phyloP scores from a whole-genome alignment of 768 basidiomycete genomes.

The Rhizopogon sp. region DNA sequence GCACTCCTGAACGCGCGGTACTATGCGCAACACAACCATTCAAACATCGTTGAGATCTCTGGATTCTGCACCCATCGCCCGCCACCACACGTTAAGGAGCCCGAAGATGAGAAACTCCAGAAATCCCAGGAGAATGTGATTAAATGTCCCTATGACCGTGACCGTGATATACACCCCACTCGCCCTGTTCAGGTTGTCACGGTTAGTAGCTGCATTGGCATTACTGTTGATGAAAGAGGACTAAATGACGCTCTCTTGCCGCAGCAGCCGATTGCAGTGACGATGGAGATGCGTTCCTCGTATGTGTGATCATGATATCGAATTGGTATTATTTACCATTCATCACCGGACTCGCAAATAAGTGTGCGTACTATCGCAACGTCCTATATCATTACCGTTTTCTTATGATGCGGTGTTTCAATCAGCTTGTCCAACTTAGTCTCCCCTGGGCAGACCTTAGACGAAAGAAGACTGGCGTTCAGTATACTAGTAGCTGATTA shows the following conservation, averaged over 20 bases:
- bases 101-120: background rate
- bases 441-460: too few species aligned
- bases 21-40: background rate
- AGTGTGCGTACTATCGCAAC: too few species aligned
- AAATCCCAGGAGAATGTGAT: background rate
- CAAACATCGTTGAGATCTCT: background rate
- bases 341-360: too few species aligned
- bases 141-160: background rate
- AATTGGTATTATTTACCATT: too few species aligned
- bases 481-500: too few species aligned
- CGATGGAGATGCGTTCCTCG: background rate
- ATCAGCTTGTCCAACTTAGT: too few species aligned
- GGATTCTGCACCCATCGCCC: background rate
- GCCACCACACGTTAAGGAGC: too few species aligned
- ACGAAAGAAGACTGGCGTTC: too few species aligned
- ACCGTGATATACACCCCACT: background rate
- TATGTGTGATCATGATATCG: too few species aligned
- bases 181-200: background rate
- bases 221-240: too few species aligned
- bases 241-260: background rate
- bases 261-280: background rate
- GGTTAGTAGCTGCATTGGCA: background rate
- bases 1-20: background rate
- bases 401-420: too few species aligned
- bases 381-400: too few species aligned